phyloP scores from a whole-genome alignment of 371 early-diverging fungal species.

The Choanephora cucurbitarum region DNA sequence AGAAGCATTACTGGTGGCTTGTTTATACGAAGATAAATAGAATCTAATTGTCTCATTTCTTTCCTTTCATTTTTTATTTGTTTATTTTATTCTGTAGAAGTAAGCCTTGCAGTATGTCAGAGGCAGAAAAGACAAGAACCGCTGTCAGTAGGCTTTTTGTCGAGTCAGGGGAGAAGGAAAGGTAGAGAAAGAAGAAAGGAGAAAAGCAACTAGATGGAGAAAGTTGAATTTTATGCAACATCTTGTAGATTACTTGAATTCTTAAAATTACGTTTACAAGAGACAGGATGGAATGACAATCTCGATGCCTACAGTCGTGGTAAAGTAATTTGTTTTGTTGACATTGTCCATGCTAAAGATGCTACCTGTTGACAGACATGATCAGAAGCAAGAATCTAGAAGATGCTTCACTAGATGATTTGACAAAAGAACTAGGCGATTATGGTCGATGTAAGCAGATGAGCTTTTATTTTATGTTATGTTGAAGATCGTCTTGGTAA shows the following conservation, averaged over 20 bases:
- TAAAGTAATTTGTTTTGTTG: too few species aligned
- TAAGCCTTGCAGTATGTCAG: conserved; percentile 12
- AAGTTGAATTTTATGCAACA: too few species aligned
- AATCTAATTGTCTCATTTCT: too few species aligned
- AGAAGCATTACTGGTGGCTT: too few species aligned
- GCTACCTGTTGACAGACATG: too few species aligned
- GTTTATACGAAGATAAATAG: too few species aligned
- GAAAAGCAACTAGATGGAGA: too few species aligned
- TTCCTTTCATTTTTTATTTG: background rate
- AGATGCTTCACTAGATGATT: conserved; percentile 13
- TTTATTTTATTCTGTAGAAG: background rate
- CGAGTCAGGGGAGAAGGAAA: conserved; percentile 35
- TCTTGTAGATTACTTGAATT: conserved; percentile 23
- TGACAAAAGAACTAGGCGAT: conserved; percentile 25
- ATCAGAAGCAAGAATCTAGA: conserved; percentile 18
- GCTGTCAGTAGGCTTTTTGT: conserved; percentile 28
- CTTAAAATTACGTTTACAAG: conserved; percentile 22
- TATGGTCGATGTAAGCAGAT: conserved; percentile 26
- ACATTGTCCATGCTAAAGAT: too few species aligned
- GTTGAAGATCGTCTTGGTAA: too few species aligned
- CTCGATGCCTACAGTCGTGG: conserved; percentile 34
- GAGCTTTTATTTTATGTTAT: background rate
- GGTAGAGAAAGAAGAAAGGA: conserved; percentile 8
- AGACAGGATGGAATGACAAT: conserved; percentile 37
- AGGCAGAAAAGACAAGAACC: conserved; percentile 24